Evolutionary conservation across 78 protist genomes (phyloP), one percentile per base, ranked within the genome.

Genomic region (Bigelowiella natans): DNA sequence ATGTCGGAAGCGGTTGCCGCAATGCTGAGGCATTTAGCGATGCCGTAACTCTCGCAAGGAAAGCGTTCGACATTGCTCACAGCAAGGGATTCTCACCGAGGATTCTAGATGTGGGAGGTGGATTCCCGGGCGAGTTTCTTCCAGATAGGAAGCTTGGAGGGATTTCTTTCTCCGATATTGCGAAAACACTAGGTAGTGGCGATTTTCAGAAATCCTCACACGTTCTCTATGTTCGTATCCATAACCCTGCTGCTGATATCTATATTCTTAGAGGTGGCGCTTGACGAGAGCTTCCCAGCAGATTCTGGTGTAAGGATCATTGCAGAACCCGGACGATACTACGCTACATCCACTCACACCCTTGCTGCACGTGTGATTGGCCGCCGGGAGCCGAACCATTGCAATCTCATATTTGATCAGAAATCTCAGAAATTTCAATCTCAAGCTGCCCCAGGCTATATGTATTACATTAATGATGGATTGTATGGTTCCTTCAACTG

Each of bases 281-380:
- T 96, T 37, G 96, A 93, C 84, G 88, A 87, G 85, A 92, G 86
- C 93, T 97, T 97, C 91, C 96, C 95, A 31, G 88, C 36, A 0
- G 88, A 18, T 40, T 1, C n/a, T 0, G 88, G 89, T 85, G 96
- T 96, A 31, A 89, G 93, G 85, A 51, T 98, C 89, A 95, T 98
- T 38, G 98, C 97, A 1, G 99, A 98, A 94, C 98, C 99, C 29
- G 99, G 98, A 36, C 93, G 99, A 31, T 98, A 88, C 94, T 91
- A 94, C 38, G 97, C 93, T 30, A 88, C 95, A 11, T 36, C 86
- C 36, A 73, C 93, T 31, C 93, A 91, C 93, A 93, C 96, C 2
- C 90, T 96, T 30, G 97, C 96, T 1, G 95, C 86, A 83, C 86
- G 92, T 89, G 94, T 98, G 86, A 85, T 94, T 39, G 94, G 97